Evolutionary conservation across 208 protist species (phyloP).

Genomic region (Willaertia magna): DNA sequence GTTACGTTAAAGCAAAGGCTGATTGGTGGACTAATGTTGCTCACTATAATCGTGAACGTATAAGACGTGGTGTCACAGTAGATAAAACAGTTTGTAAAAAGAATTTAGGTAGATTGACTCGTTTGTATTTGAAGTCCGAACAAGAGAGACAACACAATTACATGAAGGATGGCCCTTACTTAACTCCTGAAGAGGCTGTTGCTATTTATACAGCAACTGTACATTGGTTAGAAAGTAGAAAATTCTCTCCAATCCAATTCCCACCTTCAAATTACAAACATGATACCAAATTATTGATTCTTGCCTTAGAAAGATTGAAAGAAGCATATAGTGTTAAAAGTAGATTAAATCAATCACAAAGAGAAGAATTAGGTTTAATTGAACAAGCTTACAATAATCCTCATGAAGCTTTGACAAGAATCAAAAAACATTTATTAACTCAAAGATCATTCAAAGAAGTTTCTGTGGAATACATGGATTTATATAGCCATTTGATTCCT

Average conservation of each 20-base stretch:
- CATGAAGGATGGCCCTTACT: conserved; percentile 94
- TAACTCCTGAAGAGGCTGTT: conserved; percentile 89
- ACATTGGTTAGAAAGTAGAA: conserved; percentile 96
- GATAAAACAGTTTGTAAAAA: conserved; percentile 99
- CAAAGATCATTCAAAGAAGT: conserved; percentile 98
- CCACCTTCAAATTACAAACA: conserved; percentile 98
- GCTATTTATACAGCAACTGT: conserved; percentile 98
- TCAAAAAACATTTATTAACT: conserved; percentile 97
- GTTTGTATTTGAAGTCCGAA: conserved; percentile 99
- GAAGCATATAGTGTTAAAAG: conserved; percentile 97
- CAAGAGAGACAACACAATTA: conserved; percentile 96
- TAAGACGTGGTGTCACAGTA: conserved; percentile 93
- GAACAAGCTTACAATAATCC: conserved; percentile 99
- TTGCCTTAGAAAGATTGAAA: conserved; percentile 97
- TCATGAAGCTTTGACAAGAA: conserved; percentile 94
- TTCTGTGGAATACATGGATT: conserved; percentile 98
- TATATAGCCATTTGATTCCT: conserved; percentile 97
- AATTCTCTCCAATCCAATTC: conserved; percentile 99
- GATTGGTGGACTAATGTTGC: conserved; percentile 99
- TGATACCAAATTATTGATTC: conserved; percentile 98
- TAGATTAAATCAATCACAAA: conserved; percentile 92
- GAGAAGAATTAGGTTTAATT: conserved; percentile 98
- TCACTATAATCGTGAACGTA: conserved; percentile 98
- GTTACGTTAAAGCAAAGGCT: conserved; percentile 99
- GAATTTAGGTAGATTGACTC: conserved; percentile 97